Percentiles rank a stretch among this genome's conserved stretches.
Conservation (phyloP, 495 filamentous ascomycete genomes). For the Neohortaea acidophila region DNA sequence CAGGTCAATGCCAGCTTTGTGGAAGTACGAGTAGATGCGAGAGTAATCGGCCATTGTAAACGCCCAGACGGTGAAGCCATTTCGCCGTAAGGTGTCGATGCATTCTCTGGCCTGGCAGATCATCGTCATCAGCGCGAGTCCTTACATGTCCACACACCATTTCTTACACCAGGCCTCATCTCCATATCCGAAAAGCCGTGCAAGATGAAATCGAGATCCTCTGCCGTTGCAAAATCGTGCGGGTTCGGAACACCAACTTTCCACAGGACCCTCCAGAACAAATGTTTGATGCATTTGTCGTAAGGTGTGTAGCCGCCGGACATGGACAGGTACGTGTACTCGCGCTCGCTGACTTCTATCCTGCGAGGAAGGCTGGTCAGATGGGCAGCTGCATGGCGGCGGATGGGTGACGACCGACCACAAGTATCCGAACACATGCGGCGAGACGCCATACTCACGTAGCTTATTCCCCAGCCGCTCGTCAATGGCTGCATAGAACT, state of each 20-base stretch:
- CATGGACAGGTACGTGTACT: not conserved
- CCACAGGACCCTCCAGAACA: not conserved
- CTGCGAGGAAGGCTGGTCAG: no score
- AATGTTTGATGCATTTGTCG: not conserved
- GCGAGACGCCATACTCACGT: not conserved
- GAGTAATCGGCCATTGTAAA: not conserved
- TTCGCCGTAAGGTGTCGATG: not conserved
- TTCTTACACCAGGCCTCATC: no score
- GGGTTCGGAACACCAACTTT: not conserved
- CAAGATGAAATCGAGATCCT: not conserved
- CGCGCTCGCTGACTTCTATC: no score
- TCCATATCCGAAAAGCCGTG: not conserved
- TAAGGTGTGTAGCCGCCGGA: not conserved
- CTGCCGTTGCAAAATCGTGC: not conserved
- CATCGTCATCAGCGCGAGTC: no score
- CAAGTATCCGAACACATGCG: not conserved
- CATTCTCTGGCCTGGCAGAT: not conserved
- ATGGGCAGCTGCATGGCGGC: no score
- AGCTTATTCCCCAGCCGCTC: not conserved
- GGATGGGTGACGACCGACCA: no score
- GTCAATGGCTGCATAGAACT: not conserved
- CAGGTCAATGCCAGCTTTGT: not conserved
- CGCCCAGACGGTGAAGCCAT: constrained; percentile 1
- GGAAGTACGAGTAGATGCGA: not conserved
- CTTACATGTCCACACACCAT: no score